Evolutionary conservation across 805 yeast genomes (phyloP).

Genomic region (Jamesozyma gamospora): DNA sequence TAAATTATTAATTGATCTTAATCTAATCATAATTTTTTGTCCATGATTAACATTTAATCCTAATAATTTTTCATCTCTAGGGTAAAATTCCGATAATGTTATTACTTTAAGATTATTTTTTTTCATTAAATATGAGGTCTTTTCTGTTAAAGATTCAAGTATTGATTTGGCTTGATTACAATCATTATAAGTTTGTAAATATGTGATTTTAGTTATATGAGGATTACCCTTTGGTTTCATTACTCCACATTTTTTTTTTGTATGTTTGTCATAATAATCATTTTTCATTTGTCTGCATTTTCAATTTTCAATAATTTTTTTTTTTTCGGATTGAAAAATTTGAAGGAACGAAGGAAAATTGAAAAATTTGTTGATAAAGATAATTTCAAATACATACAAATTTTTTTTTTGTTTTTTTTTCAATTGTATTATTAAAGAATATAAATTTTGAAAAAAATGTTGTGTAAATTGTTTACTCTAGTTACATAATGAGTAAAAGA

Average conservation of each 20-base stretch:
- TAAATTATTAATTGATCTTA: conserved; percentile 50
- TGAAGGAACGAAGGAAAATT: too few relatives aligned
- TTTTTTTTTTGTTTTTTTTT: too few relatives aligned
- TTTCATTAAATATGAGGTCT: conserved; percentile 72
- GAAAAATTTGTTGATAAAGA: too few relatives aligned
- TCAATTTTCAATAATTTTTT: neutral
- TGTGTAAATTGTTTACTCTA: too few relatives aligned
- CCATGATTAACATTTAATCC: conserved; percentile 84
- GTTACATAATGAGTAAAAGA: neutral
- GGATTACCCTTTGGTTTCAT: conserved; percentile 6
- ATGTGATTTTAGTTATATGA: conserved; percentile 4
- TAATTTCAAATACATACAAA: too few relatives aligned
- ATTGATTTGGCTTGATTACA: conserved; percentile 4
- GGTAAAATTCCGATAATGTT: conserved; percentile 69
- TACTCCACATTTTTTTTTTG: too few relatives aligned
- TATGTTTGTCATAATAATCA: too few relatives aligned
- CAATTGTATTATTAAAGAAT: too few relatives aligned
- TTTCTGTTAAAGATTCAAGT: conserved; percentile 45
- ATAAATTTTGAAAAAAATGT: too few relatives aligned
- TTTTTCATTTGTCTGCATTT: neutral
- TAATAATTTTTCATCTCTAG: conserved; percentile 50
- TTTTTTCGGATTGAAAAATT: neutral
- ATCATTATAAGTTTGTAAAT: conserved; percentile 4
- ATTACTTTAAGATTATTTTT: conserved; percentile 56
- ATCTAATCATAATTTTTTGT: conserved; percentile 55